phyloP scores from a whole-genome alignment of 345 rosid genomes.

The Ricinus communis region DNA sequence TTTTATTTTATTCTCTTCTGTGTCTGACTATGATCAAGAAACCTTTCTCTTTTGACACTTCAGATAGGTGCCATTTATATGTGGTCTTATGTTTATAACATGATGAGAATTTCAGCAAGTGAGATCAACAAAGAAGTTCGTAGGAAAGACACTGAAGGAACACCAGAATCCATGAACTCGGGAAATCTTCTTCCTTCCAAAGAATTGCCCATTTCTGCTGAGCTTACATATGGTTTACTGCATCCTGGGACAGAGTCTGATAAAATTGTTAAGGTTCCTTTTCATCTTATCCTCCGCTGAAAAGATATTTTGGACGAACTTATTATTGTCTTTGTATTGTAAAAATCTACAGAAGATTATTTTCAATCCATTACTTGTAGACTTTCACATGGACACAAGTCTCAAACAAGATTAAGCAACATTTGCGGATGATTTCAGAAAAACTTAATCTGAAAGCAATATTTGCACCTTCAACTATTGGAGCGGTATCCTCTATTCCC shows the following conservation, averaged over 20 bases:
- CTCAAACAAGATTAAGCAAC: slow-evolving; percentile 19
- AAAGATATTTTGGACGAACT: neutral
- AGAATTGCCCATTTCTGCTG: neutral
- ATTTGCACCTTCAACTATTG: slow-evolving; percentile 46
- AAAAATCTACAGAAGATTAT: neutral
- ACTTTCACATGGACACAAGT: slow-evolving; percentile 20
- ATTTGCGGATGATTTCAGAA: slow-evolving; percentile 4
- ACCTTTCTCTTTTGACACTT: neutral
- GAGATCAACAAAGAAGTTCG: slow-evolving; percentile 14
- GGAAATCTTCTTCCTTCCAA: slow-evolving; percentile 28
- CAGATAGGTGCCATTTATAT: slow-evolving; percentile 41
- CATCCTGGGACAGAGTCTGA: neutral
- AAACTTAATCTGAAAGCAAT: slow-evolving; percentile 29
- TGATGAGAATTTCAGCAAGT: slow-evolving; percentile 29
- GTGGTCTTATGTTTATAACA: slow-evolving; percentile 43
- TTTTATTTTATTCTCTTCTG: too few species aligned
- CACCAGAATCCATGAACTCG: slow-evolving; percentile 2
- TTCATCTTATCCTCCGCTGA: neutral
- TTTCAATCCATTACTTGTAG: neutral
- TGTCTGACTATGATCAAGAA: too few species aligned
- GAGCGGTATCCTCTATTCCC: slow-evolving; percentile 30
- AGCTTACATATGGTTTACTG: neutral
- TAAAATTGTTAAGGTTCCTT: neutral
- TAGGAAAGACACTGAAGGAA: slow-evolving; percentile 6
- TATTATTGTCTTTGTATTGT: too few species aligned